Evolutionary conservation across 2,329 filamentous ascomycete genomes (phyloP), one percentile per base, ranked within the genome.

Genomic region (Plenodomus tracheiphilus): DNA sequence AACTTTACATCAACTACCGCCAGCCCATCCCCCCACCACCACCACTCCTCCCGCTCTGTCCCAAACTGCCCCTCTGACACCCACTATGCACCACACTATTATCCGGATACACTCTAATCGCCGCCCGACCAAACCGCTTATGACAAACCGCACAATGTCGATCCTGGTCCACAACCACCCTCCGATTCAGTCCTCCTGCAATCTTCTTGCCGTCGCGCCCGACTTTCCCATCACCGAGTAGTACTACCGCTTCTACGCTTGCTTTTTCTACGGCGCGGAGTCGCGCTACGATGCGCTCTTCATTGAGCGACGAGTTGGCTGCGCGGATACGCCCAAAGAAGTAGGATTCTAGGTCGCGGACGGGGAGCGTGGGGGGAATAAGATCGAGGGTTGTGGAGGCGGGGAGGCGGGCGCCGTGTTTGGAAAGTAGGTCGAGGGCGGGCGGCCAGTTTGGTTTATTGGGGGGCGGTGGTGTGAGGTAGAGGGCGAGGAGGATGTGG

Each of bases 101-200:
- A 60, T 96, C 89, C 6, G 92, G 90, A 73, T 94, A 81, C 11
- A 97, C 92, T 35, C 92, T 87, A 51, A 97, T 88, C 16, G 96
- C 94, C 70, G 89, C 96, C 1, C 91, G 88, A 1, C 92, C 93
- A 57, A 99, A 82, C 58, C 94, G 80, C 79, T 97, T 97, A 72
- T 96, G 88, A 70, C 94, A 99, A 15, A 96, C 89, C 11, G 88
- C 86, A 70, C 94, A 99, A 46, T 96, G 87, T 43, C 90, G 80
- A 67, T 97, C 93, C 63, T 99, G 93, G 9, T 83, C 85, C 43
- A 99, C 85, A 17, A 91, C 84, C 10, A 97, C 91, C 58, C 90
- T 82, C 32, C 83, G 74, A 61, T 83, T 86, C 62, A 84, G 74
- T 1, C 82, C 82, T 1, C 79, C 79, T 0, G 68, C 63, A 28